Evolutionary conservation across 306 rosid genomes (phyloP).

Genomic region (Vigna mungo): DNA sequence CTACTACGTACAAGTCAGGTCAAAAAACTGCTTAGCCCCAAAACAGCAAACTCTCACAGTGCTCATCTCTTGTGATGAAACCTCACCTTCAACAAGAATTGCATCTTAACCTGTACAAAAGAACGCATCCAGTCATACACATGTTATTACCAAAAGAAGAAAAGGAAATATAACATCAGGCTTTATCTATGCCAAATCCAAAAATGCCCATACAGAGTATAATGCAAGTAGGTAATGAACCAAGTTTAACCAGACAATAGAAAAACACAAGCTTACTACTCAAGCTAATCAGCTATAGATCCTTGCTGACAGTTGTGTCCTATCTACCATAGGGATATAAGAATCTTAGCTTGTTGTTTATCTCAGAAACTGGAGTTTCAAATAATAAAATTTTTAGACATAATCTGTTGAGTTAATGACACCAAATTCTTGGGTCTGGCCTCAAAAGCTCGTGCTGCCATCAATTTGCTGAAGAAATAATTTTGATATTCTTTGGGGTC

Average conservation of each 20-base stretch:
- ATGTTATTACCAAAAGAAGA: not conserved
- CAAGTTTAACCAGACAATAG: not conserved
- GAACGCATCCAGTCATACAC: conserved; percentile 37
- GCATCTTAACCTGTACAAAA: conserved; percentile 86
- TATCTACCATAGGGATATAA: not conserved
- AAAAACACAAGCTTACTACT: conserved; percentile 15
- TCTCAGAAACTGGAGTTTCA: conserved; percentile 6
- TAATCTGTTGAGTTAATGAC: not conserved
- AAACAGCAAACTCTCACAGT: conserved; percentile 41
- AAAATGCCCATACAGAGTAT: not conserved
- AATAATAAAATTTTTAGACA: not conserved
- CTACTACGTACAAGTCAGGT: conserved; percentile 42
- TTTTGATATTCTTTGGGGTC: not conserved
- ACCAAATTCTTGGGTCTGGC: not conserved
- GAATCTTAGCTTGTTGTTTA: conserved; percentile 12
- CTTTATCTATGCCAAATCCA: conserved; percentile 1
- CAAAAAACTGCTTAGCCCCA: conserved; percentile 41
- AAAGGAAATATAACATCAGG: conserved; percentile 3
- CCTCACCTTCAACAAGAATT: conserved; percentile 89
- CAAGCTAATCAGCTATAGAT: conserved; percentile 30
- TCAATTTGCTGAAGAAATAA: not conserved
- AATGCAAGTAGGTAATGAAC: not conserved
- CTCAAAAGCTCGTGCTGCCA: not conserved
- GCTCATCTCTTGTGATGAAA: conserved; percentile 85
- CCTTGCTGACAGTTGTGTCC: conserved; percentile 4